A percentile compares a stretch with the other conserved stretches of the same genome.
phyloP scores from a whole-genome alignment of 257 asterid genomes.

The Henckelia pumila region DNA sequence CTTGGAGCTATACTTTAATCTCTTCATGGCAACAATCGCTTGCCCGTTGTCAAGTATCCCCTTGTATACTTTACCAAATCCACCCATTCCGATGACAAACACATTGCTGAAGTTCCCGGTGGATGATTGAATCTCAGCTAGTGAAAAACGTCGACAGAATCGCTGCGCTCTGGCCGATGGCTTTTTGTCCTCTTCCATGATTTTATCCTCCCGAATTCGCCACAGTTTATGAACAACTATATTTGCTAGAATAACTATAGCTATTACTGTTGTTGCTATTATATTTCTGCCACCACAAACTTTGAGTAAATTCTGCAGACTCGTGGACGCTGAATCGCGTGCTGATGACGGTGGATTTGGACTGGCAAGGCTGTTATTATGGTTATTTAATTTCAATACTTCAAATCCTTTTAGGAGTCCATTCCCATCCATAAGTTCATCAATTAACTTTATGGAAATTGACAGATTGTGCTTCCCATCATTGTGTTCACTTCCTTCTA shows the following conservation, averaged over 20 bases:
- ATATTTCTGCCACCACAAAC: conserved; percentile 15
- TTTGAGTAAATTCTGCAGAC: neutral
- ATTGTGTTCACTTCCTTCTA: conserved; percentile 31
- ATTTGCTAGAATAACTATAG: conserved; percentile 23
- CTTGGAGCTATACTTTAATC: conserved; percentile 26
- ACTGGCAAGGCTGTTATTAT: conserved; percentile 36
- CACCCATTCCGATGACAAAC: conserved; percentile 36
- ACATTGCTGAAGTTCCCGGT: conserved; percentile 29
- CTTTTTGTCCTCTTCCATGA: conserved; percentile 4
- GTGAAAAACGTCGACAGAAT: conserved; percentile 30
- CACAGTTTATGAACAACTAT: conserved; percentile 21
- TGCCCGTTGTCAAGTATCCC: conserved; percentile 30
- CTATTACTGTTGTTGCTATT: conserved; percentile 20
- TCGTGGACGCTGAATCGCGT: too few relatives aligned
- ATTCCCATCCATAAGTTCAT: neutral
- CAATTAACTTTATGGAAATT: conserved; percentile 26
- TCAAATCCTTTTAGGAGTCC: conserved; percentile 37
- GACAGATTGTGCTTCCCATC: conserved; percentile 26
- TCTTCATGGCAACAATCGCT: conserved; percentile 32
- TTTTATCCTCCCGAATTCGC: conserved; percentile 20
- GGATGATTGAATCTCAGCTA: conserved; percentile 30
- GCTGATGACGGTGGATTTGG: neutral
- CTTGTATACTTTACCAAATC: conserved; percentile 35
- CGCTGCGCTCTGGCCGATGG: conserved; percentile 6
- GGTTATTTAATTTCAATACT: conserved; percentile 39